These are phyloP conservation scores for Phytophthora pini DNA, from an alignment of 352 stramenopile genomes.

Conservation along the genomic window DNA sequence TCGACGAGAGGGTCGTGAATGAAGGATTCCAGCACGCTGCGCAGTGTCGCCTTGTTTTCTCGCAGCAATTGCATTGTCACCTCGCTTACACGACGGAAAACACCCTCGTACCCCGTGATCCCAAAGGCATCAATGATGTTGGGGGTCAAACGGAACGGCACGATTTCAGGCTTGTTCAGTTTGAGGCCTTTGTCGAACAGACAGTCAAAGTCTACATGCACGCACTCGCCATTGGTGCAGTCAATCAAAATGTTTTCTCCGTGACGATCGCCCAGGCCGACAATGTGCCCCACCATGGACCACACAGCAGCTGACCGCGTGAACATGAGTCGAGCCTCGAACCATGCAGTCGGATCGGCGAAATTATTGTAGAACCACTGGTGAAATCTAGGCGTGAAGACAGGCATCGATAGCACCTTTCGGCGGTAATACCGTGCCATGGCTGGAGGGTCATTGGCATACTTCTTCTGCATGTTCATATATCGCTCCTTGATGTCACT, in stretches of 20 bases:
- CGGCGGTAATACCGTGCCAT: slow-evolving; percentile 74
- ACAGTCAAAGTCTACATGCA: slow-evolving; percentile 99
- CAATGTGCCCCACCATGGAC: slow-evolving; percentile 98
- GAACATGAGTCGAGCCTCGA: slow-evolving; percentile 93
- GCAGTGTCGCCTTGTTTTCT: slow-evolving; percentile 96
- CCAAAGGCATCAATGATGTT: slow-evolving; percentile 99
- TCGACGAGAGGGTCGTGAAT: slow-evolving; percentile 97
- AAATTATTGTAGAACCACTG: slow-evolving; percentile 99
- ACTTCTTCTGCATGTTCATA: slow-evolving; percentile 92
- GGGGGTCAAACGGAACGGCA: slow-evolving; percentile 99
- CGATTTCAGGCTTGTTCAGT: slow-evolving; percentile 96
- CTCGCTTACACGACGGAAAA: slow-evolving; percentile 94
- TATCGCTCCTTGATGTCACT: slow-evolving; percentile 87
- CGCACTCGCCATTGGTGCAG: slow-evolving; percentile 96
- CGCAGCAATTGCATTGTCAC: slow-evolving; percentile 93
- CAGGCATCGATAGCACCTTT: slow-evolving; percentile 66
- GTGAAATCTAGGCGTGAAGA: slow-evolving; percentile 96
- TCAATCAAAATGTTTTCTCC: slow-evolving; percentile 99
- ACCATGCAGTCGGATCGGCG: slow-evolving; percentile 97
- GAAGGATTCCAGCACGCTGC: slow-evolving; percentile 99
- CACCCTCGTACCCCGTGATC: slow-evolving; percentile 95
- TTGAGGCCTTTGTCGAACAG: slow-evolving; percentile 99
- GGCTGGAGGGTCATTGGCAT: slow-evolving; percentile 76
- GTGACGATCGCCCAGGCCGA: slow-evolving; percentile 95
- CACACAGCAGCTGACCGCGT: slow-evolving; percentile 93